Percentiles rank a stretch among this genome's conserved stretches.
These are phyloP conservation scores for Nissolia schottii DNA, from an alignment of 306 rosid genomes.

Conservation along the genomic window DNA sequence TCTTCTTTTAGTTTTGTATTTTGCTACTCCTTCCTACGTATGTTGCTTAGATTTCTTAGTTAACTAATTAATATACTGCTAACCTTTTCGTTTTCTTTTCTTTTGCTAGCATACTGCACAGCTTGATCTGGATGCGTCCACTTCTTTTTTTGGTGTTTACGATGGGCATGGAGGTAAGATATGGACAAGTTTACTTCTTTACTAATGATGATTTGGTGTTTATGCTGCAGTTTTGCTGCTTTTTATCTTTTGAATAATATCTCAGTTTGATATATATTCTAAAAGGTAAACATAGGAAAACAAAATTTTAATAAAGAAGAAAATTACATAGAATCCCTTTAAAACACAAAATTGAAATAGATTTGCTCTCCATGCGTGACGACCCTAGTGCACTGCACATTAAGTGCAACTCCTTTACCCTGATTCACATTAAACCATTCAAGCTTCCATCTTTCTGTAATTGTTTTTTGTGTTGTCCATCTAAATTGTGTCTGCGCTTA, in stretches of 20 bases:
- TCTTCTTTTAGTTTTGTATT: neutral
- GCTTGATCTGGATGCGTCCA: conserved; percentile 79
- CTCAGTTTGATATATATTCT: no score
- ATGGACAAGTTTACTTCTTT: conserved; percentile 16
- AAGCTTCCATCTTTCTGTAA: neutral
- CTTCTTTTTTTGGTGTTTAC: conserved; percentile 95
- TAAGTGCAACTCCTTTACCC: neutral
- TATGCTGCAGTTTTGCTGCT: no score
- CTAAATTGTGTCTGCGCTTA: neutral
- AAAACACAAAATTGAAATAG: neutral
- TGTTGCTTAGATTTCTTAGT: neutral
- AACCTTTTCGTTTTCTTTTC: conserved; percentile 7
- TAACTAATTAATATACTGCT: conserved; percentile 8
- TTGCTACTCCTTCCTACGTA: conserved; percentile 4
- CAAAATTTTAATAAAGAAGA: no score
- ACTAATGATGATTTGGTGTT: neutral
- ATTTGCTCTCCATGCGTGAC: neutral
- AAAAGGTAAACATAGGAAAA: neutral
- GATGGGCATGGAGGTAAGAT: conserved; percentile 99
- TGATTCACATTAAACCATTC: neutral
- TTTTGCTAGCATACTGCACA: conserved; percentile 82
- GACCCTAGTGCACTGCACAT: neutral
- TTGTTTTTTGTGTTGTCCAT: neutral
- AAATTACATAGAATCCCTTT: neutral
- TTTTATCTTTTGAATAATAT: neutral